Conservation (phyloP, 208 protist species). For the Tritrichomonas foetus region DNA sequence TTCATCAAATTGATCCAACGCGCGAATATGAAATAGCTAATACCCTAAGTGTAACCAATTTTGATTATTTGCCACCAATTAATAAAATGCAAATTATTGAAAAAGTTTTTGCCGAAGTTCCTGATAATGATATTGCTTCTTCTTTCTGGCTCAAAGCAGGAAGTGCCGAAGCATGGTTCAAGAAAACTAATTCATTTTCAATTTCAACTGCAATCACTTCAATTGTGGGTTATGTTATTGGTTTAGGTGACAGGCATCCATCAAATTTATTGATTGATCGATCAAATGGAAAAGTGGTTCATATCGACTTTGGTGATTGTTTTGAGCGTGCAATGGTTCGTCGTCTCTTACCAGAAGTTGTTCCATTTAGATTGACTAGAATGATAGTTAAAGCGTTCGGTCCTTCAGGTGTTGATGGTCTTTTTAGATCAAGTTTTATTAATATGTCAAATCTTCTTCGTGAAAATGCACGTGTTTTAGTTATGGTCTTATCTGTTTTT, state of each 20-base stretch:
- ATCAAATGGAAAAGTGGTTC: neutral
- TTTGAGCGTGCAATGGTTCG: constrained; percentile 46
- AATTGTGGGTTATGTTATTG: constrained; percentile 26
- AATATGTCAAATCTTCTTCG: neutral
- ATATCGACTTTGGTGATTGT: constrained; percentile 44
- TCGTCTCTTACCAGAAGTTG: constrained; percentile 18
- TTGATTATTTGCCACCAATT: neutral
- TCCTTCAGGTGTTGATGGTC: neutral
- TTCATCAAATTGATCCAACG: neutral
- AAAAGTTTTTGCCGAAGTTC: neutral
- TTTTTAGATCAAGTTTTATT: neutral
- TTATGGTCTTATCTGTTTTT: neutral
- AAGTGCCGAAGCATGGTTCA: neutral
- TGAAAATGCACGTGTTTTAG: neutral
- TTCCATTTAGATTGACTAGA: constrained; percentile 38
- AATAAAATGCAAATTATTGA: neutral
- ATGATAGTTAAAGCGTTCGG: neutral
- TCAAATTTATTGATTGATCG: neutral
- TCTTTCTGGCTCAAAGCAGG: neutral
- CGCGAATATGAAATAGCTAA: neutral
- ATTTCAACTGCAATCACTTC: neutral
- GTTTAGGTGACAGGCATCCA: constrained; percentile 17
- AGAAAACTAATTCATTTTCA: neutral
- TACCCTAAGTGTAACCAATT: neutral
- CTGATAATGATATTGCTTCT: constrained; percentile 1